Evolutionary conservation across 192 early-diverging fungal species (phyloP).

Genomic region (Podila minutissima): DNA sequence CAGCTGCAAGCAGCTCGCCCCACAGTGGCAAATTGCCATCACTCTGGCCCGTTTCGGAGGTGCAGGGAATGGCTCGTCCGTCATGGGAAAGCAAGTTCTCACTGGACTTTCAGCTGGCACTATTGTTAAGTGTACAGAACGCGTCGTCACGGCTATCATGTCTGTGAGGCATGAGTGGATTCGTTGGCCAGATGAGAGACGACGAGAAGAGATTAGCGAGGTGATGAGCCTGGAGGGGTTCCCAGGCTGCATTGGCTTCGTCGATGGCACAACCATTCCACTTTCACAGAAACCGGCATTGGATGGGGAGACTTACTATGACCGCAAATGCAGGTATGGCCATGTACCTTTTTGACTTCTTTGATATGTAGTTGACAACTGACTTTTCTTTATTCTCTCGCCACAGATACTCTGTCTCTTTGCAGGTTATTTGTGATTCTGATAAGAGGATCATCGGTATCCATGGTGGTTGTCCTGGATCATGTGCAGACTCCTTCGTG

Average conservation of each 20-base stretch:
- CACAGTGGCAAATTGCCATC: not conserved
- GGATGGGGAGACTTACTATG: not conserved
- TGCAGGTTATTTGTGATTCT: not conserved
- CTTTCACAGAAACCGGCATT: not conserved
- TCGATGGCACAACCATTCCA: constrained; percentile 1
- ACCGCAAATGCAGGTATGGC: too few relatives aligned
- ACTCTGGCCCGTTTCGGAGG: not conserved
- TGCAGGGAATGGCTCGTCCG: too few relatives aligned
- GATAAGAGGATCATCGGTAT: not conserved
- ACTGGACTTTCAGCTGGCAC: too few relatives aligned
- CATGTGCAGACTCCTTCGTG: not conserved
- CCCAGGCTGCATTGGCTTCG: not conserved
- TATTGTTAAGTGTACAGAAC: too few relatives aligned
- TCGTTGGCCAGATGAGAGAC: not conserved
- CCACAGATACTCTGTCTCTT: not conserved
- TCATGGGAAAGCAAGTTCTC: too few relatives aligned
- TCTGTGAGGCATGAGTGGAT: not conserved
- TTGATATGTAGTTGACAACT: too few relatives aligned
- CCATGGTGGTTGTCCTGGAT: not conserved
- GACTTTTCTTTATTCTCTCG: too few relatives aligned
- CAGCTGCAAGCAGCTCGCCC: not conserved
- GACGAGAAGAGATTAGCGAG: not conserved
- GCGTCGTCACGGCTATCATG: too few relatives aligned
- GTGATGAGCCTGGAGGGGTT: not conserved
- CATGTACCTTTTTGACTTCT: too few relatives aligned